phyloP scores from a whole-genome alignment of 2,329 filamentous ascomycete species.

The Diaporthe capsici region DNA sequence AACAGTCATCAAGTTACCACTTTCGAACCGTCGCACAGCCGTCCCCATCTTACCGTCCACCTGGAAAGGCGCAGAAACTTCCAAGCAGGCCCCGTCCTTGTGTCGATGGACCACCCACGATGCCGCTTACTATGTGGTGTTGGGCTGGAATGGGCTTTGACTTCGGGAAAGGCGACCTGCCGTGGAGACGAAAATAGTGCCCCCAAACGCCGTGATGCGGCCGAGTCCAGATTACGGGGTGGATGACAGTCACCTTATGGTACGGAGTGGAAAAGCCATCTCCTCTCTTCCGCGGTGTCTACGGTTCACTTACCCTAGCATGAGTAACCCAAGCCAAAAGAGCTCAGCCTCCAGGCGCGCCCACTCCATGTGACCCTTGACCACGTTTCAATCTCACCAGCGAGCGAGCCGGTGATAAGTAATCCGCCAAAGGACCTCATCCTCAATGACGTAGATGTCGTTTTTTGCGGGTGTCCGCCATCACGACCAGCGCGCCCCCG shows the following conservation, averaged over 20 bases:
- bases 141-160: background rate
- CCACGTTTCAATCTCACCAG: background rate
- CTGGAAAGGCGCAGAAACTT: conserved; percentile 21
- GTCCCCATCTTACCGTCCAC: background rate
- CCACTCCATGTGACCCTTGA: background rate
- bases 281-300: background rate
- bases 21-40: background rate
- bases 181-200: conserved; percentile 13
- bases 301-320: conserved; percentile 10
- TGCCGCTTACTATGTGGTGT: conserved; percentile 2
- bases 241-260: background rate
- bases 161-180: conserved; percentile 15
- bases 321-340: conserved; percentile 2
- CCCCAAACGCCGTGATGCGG: conserved; percentile 21
- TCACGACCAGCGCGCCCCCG: background rate
- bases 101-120: background rate
- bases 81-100: background rate
- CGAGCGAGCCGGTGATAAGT: conserved; percentile 17
- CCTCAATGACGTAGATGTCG: conserved; percentile 5
- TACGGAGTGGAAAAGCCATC: background rate
- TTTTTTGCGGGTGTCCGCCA: background rate
- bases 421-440: background rate
- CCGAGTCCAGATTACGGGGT: conserved; percentile 15
- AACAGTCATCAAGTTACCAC: conserved; percentile 21
- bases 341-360: conserved; percentile 9